Conservation (phyloP, 1,284 basidiomycete genomes). For the Austroboletus novae-zelandiae region DNA sequence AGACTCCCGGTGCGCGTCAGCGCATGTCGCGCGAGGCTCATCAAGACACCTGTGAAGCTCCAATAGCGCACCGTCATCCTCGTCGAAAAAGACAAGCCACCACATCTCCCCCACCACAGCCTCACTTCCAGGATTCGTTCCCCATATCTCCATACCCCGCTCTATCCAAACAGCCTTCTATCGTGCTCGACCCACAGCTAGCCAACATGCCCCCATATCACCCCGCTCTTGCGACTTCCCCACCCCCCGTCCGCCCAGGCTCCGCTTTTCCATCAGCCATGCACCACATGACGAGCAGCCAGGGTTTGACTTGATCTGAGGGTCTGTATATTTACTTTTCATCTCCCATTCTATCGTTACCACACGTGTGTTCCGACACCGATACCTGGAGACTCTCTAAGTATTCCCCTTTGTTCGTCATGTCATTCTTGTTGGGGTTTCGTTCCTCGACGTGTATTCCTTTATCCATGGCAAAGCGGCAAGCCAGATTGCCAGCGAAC, state of each 20-base stretch:
- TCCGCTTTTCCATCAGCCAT: conserved; percentile 3
- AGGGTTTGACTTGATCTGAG: conserved; percentile 33
- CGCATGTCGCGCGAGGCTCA: conserved; percentile 43
- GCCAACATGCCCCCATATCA: conserved; percentile 14
- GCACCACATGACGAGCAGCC: conserved; percentile 20
- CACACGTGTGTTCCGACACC: conserved; percentile 20
- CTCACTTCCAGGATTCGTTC: neutral
- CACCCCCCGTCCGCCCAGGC: neutral
- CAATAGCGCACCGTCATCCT: conserved; percentile 33
- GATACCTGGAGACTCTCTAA: conserved; percentile 22
- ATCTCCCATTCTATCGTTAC: neutral
- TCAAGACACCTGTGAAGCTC: conserved; percentile 26
- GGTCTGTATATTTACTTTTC: conserved; percentile 7
- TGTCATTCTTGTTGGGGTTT: conserved; percentile 75
- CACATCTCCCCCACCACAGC: conserved; percentile 6
- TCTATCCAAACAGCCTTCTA: conserved; percentile 7
- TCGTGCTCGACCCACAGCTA: conserved; percentile 27
- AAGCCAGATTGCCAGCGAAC: conserved; percentile 49
- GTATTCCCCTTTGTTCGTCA: conserved; percentile 52
- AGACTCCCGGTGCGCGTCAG: conserved; percentile 68
- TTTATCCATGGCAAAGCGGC: conserved; percentile 41
- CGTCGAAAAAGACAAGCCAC: conserved; percentile 30
- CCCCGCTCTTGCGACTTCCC: neutral
- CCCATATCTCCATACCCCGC: neutral
- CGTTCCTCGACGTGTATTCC: conserved; percentile 55